A percentile compares a stretch with the other conserved stretches of the same genome.
phyloP scores from a whole-genome alignment of 192 early-diverging fungal species.

The Phlyctochytrium planicorne region DNA sequence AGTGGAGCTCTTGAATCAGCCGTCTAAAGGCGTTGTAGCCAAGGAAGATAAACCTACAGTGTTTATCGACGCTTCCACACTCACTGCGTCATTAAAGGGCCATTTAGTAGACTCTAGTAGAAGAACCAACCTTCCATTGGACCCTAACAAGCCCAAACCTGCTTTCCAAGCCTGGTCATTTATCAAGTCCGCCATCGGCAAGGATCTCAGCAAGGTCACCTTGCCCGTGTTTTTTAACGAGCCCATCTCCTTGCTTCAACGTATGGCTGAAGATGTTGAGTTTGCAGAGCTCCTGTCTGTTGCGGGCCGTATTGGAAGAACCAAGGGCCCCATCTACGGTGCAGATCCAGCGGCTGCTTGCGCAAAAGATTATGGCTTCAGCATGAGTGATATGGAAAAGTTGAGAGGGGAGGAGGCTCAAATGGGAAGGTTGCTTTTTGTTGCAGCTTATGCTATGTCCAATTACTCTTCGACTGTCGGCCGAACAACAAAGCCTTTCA shows the following conservation, averaged over 20 bases:
- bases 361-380: constrained; percentile 16
- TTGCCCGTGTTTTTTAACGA: constrained; percentile 91
- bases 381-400: constrained; percentile 16
- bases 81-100: background rate
- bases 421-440: constrained; percentile 67
- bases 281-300: constrained; percentile 80
- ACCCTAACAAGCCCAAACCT: constrained; percentile 52
- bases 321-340: constrained; percentile 37
- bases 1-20: background rate
- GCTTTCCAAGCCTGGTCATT: constrained; percentile 81
- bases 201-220: constrained; percentile 77
- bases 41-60: background rate
- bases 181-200: constrained; percentile 83
- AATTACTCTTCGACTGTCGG: constrained; percentile 76
- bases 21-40: background rate
- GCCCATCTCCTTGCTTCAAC: constrained; percentile 81
- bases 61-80: background rate
- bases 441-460: constrained; percentile 86
- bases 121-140: constrained; percentile 33
- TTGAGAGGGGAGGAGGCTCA: constrained; percentile 34
- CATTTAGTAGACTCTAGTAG: background rate
- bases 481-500: constrained; percentile 82
- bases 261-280: constrained; percentile 79
- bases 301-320: constrained; percentile 58
- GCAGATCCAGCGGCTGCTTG: background rate